Evolutionary conservation across 345 rosid genomes (phyloP).

Genomic region (Bruguiera sexangula): DNA sequence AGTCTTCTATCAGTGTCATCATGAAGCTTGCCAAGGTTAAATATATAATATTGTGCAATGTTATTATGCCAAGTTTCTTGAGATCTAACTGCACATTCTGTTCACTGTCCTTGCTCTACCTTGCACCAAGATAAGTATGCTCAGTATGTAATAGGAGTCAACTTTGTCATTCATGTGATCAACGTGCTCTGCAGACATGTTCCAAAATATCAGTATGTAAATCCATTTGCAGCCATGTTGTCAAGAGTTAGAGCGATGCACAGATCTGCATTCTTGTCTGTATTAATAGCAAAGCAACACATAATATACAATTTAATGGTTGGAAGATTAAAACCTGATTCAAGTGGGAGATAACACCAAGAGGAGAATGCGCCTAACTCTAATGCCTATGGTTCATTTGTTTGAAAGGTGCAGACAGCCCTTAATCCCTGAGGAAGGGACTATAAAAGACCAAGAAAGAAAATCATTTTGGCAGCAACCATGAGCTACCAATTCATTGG

Average conservation of each 20-base stretch:
- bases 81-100: not conserved
- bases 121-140: too few species aligned
- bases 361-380: too few species aligned
- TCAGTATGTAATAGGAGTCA: not conserved
- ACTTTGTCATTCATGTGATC: not conserved
- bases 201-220: too few species aligned
- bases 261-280: not conserved
- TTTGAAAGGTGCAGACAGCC: too few species aligned
- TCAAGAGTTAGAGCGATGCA: not conserved
- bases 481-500: not conserved
- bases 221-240: not conserved
- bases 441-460: too few species aligned
- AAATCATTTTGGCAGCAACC: too few species aligned
- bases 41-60: not conserved
- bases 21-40: slow-evolving; percentile 96
- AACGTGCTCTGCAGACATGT: too few species aligned
- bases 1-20: slow-evolving; percentile 91
- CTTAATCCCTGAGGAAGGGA: too few species aligned
- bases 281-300: not conserved
- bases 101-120: not conserved
- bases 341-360: too few species aligned
- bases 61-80: not conserved
- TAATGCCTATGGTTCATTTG: too few species aligned
- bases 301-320: not conserved
- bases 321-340: not conserved